Base-by-base conservation (phyloP, 1,139 yeast genomes). In the Hyphopichia pseudoburtonii region DNA sequence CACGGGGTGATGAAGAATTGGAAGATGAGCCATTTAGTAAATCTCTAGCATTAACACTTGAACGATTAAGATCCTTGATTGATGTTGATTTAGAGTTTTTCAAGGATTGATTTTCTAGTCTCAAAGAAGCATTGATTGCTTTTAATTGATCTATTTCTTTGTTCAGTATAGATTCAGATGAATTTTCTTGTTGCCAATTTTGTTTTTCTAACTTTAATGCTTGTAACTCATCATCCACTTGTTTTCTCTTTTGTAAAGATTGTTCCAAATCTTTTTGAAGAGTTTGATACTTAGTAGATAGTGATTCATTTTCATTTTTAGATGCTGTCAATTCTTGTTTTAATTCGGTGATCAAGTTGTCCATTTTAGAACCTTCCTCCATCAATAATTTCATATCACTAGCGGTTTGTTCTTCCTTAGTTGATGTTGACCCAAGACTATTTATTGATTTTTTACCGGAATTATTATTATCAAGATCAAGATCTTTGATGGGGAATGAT, bases 301-400 rank as follows among this genome's bases (percentile, higher is more conserved):
- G 45, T 16, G 49, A 45, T 4, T 44, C 39, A 19, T 53, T 54
- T 32, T 55, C 58, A 3, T 38, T 12, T 23, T 41, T 10, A 5
- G 31, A 28, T 3, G 33, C 32, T 10, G 29, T 33, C 16, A 33
- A 21, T 28, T 44, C 39, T 7, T 40, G 23, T 28, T 46, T 41
- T 16, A 44, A 38, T 4, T 34, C 35, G 2, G 66, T 57, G 21
- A 69, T 65, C 33, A 56, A 57, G 15, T 48, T 38, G 43, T 71
- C 75, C 68, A 69, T 65, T 39, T 65, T 64, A n/a, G 62, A 54
- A 25, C 67, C 66, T 43, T 67, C 73, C 28, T 60, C 60, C 30
- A 66, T 40, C n/a, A 66, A 47, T 5, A 31, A 12, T 31, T 31
- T 23, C n/a, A 31, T 28, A 16, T 31, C 34, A 10, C 31, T 28